Evolutionary conservation across 2,329 filamentous ascomycete species (phyloP).

Genomic region (Phialophora chinensis): DNA sequence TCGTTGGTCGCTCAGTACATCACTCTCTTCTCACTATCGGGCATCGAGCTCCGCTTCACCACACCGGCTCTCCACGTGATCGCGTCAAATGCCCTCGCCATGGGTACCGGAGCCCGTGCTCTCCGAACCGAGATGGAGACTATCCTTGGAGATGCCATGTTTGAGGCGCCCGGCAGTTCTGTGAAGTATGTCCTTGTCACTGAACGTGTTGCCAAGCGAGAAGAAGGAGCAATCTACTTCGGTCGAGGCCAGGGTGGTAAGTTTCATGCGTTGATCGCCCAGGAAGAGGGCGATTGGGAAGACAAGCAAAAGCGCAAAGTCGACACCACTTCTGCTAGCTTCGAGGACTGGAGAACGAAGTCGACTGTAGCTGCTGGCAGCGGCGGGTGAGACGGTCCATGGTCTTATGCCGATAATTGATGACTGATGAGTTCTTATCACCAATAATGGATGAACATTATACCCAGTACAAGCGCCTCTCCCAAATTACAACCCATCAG

Average conservation of each 20-base stretch:
- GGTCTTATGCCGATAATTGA: conserved; percentile 4
- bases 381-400: conserved; percentile 34
- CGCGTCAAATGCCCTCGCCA: conserved; percentile 70
- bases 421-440: conserved; percentile 9
- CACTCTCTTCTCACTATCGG: conserved; percentile 81
- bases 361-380: conserved; percentile 43
- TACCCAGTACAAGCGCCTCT: conserved; percentile 1
- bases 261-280: conserved; percentile 58
- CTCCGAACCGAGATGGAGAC: conserved; percentile 82
- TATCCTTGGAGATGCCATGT: conserved; percentile 79
- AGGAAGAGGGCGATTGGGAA: conserved; percentile 59
- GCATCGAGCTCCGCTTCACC: conserved; percentile 80
- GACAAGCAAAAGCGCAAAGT: conserved; percentile 46
- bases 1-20: conserved; percentile 87
- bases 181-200: conserved; percentile 77
- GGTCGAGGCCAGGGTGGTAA: conserved; percentile 57
- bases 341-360: conserved; percentile 54
- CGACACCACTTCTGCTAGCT: conserved; percentile 43
- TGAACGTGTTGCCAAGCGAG: conserved; percentile 69
- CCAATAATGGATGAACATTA: neutral
- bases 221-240: conserved; percentile 61
- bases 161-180: conserved; percentile 70
- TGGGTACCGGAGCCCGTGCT: conserved; percentile 80
- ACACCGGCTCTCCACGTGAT: conserved; percentile 79
- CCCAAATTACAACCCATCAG: neutral